Conservation (phyloP, 2,329 filamentous ascomycete genomes). For the Nemania sp. region DNA sequence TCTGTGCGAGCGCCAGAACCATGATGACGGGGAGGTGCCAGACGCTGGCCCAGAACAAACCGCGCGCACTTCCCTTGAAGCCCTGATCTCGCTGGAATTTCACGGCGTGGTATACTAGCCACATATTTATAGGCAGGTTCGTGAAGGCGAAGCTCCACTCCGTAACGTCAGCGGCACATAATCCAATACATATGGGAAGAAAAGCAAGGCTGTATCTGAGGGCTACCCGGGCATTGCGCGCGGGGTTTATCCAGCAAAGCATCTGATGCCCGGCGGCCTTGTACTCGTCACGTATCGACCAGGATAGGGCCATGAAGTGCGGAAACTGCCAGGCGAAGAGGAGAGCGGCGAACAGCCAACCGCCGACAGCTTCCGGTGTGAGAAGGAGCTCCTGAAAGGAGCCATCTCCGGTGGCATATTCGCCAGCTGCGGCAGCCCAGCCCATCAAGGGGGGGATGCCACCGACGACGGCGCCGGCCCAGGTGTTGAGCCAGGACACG, state of each 20-base stretch:
- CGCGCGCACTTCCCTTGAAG: constrained; percentile 76
- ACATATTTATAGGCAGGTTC: constrained; percentile 80
- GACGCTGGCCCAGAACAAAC: constrained; percentile 95
- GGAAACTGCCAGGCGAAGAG: constrained; percentile 98
- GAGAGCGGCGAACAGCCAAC: constrained; percentile 84
- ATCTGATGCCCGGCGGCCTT: constrained; percentile 68
- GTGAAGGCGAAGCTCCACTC: constrained; percentile 84
- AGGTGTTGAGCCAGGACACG: constrained; percentile 85
- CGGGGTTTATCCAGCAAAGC: constrained; percentile 87
- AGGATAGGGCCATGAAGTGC: constrained; percentile 94
- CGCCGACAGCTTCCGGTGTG: constrained; percentile 68
- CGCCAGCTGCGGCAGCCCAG: constrained; percentile 92
- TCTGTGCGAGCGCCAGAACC: constrained; percentile 87
- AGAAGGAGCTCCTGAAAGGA: constrained; percentile 80
- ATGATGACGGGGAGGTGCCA: constrained; percentile 93
- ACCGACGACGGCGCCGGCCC: constrained; percentile 90
- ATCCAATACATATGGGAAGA: constrained; percentile 80
- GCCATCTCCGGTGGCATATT: constrained; percentile 76
- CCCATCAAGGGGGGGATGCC: constrained; percentile 97
- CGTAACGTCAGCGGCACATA: constrained; percentile 81
- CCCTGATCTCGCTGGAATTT: constrained; percentile 81
- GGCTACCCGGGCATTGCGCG: constrained; percentile 83
- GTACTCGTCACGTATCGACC: constrained; percentile 89
- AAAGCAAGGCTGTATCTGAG: constrained; percentile 84
- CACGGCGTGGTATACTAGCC: constrained; percentile 81